These are phyloP conservation scores for Uromyces viciae-fabae DNA, from an alignment of 1,284 basidiomycete genomes.

Conservation along the genomic window DNA sequence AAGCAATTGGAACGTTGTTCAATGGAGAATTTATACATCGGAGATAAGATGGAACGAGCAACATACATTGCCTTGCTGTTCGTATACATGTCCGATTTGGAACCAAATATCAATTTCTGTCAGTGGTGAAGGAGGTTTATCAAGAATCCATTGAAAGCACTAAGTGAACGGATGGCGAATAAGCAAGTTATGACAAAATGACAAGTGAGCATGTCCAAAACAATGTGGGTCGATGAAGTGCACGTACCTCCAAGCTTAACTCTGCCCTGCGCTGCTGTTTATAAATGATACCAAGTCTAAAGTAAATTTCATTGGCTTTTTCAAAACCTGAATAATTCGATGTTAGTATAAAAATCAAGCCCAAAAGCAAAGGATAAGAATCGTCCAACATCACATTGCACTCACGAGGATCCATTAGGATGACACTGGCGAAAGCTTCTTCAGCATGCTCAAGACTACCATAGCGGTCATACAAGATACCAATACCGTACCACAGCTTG, in stretches of 20 bases:
- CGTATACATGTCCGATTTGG: constrained; percentile 98
- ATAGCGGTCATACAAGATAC: constrained; percentile 96
- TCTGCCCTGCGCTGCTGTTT: constrained; percentile 94
- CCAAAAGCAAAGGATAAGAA: too few relatives aligned
- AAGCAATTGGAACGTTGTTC: too few relatives aligned
- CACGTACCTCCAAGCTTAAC: constrained; percentile 66
- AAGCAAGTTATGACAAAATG: too few relatives aligned
- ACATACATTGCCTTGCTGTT: constrained; percentile 88
- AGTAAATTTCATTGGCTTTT: constrained; percentile 98
- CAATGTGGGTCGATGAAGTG: neutral
- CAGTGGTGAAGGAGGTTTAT: constrained; percentile 88
- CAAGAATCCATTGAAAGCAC: constrained; percentile 93
- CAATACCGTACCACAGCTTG: constrained; percentile 99
- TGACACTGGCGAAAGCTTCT: constrained; percentile 92
- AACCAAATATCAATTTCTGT: constrained; percentile 99
- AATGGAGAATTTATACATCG: too few relatives aligned
- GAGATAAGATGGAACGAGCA: neutral
- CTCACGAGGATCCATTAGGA: constrained; percentile 90
- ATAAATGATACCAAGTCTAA: constrained; percentile 97
- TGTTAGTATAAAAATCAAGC: too few relatives aligned
- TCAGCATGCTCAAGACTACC: constrained; percentile 97
- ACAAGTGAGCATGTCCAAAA: too few relatives aligned
- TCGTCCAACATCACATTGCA: too few relatives aligned
- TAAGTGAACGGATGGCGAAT: too few relatives aligned
- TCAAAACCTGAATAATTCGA: constrained; percentile 71